Conservation (phyloP, 1,284 basidiomycete species). For the Melampsora allii-populina region DNA sequence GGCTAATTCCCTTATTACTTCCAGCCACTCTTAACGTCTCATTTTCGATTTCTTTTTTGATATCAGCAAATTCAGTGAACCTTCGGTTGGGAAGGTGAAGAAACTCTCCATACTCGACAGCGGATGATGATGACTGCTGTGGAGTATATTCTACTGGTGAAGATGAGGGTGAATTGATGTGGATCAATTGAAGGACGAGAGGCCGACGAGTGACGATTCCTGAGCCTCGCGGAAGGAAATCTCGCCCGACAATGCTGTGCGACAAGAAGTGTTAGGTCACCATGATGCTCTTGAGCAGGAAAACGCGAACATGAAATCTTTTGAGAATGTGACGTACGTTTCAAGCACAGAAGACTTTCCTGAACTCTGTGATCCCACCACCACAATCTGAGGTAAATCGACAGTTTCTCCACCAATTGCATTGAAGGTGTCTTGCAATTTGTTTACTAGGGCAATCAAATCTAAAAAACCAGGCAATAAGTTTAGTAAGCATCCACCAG, state of each 20-base stretch:
- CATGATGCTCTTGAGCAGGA: constrained; percentile 72
- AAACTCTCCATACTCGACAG: constrained; percentile 90
- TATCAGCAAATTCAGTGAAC: constrained; percentile 91
- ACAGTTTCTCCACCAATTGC: constrained; percentile 57
- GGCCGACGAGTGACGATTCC: constrained; percentile 95
- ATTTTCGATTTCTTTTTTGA: constrained; percentile 94
- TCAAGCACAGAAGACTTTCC: constrained; percentile 65
- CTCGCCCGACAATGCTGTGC: constrained; percentile 53
- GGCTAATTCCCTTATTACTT: constrained; percentile 98
- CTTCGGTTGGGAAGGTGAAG: constrained; percentile 84
- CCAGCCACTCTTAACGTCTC: constrained; percentile 97
- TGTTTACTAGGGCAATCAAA: constrained; percentile 92
- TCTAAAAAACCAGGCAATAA: constrained; percentile 55
- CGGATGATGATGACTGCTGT: constrained; percentile 48
- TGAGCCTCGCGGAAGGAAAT: constrained; percentile 81
- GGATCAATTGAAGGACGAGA: constrained; percentile 90
- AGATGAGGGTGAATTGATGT: constrained; percentile 59
- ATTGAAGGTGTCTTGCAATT: constrained; percentile 65
- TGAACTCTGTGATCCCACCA: constrained; percentile 57
- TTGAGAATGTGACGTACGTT: constrained; percentile 61
- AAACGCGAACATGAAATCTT: constrained; percentile 11
- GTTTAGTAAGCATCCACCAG: not conserved
- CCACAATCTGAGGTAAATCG: constrained; percentile 57
- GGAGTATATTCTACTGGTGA: constrained; percentile 50
- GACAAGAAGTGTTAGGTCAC: constrained; percentile 52